A percentile compares a stretch with the other conserved stretches of the same genome.
These are phyloP conservation scores for Hemisphaericaspora subhashii DNA, from an alignment of 1,139 yeast genomes.

Conservation along the genomic window DNA sequence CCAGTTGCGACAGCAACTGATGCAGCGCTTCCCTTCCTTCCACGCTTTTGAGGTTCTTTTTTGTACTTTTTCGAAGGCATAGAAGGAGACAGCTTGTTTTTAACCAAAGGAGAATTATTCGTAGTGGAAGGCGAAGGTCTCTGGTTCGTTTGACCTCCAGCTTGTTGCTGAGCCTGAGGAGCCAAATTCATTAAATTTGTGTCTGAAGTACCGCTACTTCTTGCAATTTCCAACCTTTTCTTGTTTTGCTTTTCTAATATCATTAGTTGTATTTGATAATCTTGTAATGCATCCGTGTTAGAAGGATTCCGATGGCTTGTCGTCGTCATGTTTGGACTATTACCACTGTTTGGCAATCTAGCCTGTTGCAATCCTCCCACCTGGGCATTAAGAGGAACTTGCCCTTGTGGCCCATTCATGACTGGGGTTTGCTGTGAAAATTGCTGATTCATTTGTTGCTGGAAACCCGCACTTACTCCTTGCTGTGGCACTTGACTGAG, in stretches of 20 bases:
- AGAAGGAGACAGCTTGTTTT: conserved; percentile 40
- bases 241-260: conserved; percentile 70
- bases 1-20: conserved; percentile 16
- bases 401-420: conserved; percentile 7
- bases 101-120: conserved; percentile 32
- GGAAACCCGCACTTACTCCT: neutral
- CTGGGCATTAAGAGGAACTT: neutral
- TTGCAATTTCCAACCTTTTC: conserved; percentile 55
- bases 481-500: conserved; percentile 12
- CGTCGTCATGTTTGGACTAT: neutral
- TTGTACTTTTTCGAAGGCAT: conserved; percentile 23
- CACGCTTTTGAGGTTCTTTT: conserved; percentile 34
- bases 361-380: neutral
- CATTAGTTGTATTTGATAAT: conserved; percentile 76
- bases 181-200: conserved; percentile 10
- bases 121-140: conserved; percentile 30
- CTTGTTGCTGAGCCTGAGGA: conserved; percentile 17
- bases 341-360: neutral
- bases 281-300: conserved; percentile 55
- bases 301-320: conserved; percentile 15
- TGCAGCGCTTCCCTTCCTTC: conserved; percentile 34
- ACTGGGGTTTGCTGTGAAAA: conserved; percentile 8
- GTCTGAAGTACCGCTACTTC: conserved; percentile 24
- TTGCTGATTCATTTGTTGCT: conserved; percentile 17
- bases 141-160: conserved; percentile 13